phyloP scores from a whole-genome alignment of 2,329 filamentous ascomycete species.

The Septoria linicola region DNA sequence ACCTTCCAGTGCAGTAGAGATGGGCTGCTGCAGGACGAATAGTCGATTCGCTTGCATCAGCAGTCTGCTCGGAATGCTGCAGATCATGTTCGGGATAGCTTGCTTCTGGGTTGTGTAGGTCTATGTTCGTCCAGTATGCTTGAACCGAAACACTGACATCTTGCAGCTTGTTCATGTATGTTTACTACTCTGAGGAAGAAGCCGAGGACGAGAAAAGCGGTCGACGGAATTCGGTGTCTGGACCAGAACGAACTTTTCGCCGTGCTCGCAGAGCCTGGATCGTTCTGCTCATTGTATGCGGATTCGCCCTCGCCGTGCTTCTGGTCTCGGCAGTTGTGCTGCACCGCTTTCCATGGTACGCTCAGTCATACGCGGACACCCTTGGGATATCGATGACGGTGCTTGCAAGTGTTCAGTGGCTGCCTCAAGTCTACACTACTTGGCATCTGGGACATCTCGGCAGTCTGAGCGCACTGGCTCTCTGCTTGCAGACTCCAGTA shows the following conservation, averaged over 20 bases:
- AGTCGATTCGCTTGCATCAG: constrained; percentile 78
- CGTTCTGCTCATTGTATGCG: constrained; percentile 63
- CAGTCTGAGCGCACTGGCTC: constrained; percentile 90
- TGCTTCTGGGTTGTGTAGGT: constrained; percentile 92
- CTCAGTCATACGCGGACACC: constrained; percentile 76
- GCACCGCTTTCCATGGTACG: constrained; percentile 59
- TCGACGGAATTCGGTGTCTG: constrained; percentile 26
- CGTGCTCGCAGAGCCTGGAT: constrained; percentile 31
- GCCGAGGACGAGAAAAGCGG: constrained; percentile 33
- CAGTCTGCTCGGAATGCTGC: constrained; percentile 79
- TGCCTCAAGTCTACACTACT: constrained; percentile 89
- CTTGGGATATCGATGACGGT: constrained; percentile 74
- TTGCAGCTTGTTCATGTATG: constrained; percentile 19
- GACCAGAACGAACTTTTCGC: constrained; percentile 32
- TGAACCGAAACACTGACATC: no score
- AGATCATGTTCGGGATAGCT: constrained; percentile 83
- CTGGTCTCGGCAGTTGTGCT: constrained; percentile 64
- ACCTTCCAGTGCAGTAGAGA: constrained; percentile 72
- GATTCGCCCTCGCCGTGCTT: constrained; percentile 71
- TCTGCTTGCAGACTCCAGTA: constrained; percentile 92
- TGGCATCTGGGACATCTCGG: constrained; percentile 80
- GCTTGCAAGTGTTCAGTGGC: constrained; percentile 80
- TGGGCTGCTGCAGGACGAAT: constrained; percentile 78
- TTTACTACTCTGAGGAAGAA: constrained; percentile 28
- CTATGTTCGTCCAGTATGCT: constrained; percentile 33